Conservation (phyloP, 2,329 filamentous ascomycete genomes). For the Lanzia echinophila region DNA sequence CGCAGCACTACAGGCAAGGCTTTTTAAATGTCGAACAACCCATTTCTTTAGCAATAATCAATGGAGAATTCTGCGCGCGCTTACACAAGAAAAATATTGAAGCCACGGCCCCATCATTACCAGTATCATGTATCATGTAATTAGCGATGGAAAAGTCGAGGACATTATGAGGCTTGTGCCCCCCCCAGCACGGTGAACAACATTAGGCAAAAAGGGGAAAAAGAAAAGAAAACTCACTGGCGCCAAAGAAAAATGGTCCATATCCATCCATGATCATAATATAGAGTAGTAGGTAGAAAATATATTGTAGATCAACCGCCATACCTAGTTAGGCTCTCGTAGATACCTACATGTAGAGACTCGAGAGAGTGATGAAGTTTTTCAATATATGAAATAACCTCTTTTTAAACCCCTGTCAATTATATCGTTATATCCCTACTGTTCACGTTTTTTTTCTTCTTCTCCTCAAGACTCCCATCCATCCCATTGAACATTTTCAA, state of each 20-base stretch:
- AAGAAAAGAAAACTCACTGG: background rate
- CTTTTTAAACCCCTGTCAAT: no score
- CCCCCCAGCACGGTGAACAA: background rate
- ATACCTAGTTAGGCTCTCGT: no score
- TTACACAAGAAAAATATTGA: constrained; percentile 1
- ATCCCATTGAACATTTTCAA: no score
- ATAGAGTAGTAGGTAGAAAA: background rate
- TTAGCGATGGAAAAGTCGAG: background rate
- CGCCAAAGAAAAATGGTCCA: background rate
- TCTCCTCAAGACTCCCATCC: no score
- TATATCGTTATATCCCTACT: no score
- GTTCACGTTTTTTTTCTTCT: no score
- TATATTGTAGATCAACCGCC: background rate
- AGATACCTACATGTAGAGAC: no score
- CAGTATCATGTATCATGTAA: background rate
- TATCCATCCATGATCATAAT: background rate
- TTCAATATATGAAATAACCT: no score
- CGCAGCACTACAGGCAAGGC: background rate
- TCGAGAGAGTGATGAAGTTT: no score
- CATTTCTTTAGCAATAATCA: background rate
- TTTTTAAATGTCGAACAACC: no score
- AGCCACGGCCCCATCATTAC: background rate
- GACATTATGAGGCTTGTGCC: background rate
- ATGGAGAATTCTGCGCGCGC: constrained; percentile 5
- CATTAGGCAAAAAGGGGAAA: background rate